Evolutionary conservation across 1,284 basidiomycete genomes (phyloP).

Genomic region (Pseudozyma flocculosa): DNA sequence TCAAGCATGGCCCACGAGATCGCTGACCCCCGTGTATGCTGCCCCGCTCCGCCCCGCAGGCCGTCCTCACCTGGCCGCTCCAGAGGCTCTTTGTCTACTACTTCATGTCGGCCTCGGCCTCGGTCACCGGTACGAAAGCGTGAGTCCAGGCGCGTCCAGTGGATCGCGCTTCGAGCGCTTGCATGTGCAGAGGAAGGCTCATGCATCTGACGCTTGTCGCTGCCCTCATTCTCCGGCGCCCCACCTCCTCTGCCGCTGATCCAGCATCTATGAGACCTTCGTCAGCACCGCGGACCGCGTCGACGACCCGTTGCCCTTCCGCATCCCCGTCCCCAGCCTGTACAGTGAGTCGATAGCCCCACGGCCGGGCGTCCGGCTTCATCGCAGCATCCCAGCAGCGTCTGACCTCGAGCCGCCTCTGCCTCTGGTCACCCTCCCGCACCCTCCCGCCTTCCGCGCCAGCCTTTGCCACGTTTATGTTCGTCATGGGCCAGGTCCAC

Average conservation of each 20-base stretch:
- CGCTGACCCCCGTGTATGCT: no score
- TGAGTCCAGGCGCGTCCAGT: not conserved
- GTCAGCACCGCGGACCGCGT: slow-evolving; percentile 30
- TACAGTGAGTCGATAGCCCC: slow-evolving; percentile 22
- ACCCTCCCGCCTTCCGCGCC: no score
- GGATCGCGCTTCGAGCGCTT: no score
- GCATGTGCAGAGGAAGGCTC: slow-evolving; percentile 2
- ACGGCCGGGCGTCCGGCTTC: no score
- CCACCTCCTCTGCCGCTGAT: no score
- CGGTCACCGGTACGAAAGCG: slow-evolving; percentile 31
- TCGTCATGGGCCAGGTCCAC: slow-evolving; percentile 50
- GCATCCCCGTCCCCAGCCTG: slow-evolving; percentile 34
- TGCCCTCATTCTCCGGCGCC: no score
- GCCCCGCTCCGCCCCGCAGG: no score
- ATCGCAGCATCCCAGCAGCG: no score
- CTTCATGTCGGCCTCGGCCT: slow-evolving; percentile 46
- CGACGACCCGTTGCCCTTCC: slow-evolving; percentile 20
- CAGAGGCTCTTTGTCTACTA: slow-evolving; percentile 46
- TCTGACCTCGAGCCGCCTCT: no score
- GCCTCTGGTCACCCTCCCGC: no score
- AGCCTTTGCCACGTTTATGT: slow-evolving; percentile 51
- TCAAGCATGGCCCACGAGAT: no score
- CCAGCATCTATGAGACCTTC: slow-evolving; percentile 20
- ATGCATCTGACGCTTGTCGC: no score
- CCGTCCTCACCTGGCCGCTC: slow-evolving; percentile 44